Evolutionary conservation across 768 basidiomycete species (phyloP), one percentile per base, ranked within the genome.

Genomic region (Suillus bovinus): DNA sequence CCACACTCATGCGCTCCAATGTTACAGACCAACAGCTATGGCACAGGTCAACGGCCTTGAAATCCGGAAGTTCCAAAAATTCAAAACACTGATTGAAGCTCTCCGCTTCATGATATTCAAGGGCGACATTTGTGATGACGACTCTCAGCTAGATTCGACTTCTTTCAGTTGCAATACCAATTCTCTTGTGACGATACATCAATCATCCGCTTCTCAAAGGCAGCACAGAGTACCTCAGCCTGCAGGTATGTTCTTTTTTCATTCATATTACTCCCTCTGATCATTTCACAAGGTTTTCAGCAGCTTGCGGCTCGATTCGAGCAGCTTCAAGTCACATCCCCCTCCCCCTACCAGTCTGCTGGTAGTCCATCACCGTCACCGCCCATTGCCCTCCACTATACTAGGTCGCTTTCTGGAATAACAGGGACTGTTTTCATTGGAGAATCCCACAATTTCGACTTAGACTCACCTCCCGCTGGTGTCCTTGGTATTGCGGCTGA

Each of bases 381-480:
- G 41, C 41, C 41, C 41, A 42, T 42, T 3, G 4, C 10, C 8
- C 20, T 9, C 20, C 41, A 42, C 41, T n/a, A 42, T n/a, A 42
- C 9, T 4, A 42, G 41, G 20, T 42, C 20, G 4, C 41, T 42
- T 42, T 20, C 41, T 42, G 41, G 41, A 0, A 42, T 42, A 2
- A 42, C 41, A 10, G 20, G 20, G 20, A 42, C 4, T 0, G 41
- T 42, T 42, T n/a, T n/a, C 3, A 3, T 42, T 1, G 9, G 41
- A 42, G 41, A 42, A 42, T n/a, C 20, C 4, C 1, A 42, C 10
- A n/a, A 1, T 42, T 4, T 20, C 3, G 9, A n/a, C 42, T 10
- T 9, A n/a, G 58, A 59, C 58, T 22, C 31, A 22, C 58, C 58
- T 9, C 42, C 58, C 9, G 3, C 20, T 31, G 58, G 58, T 59